These are phyloP conservation scores for Periglandula ipomoeae DNA, from an alignment of 2,329 filamentous ascomycete genomes.

Conservation along the genomic window DNA sequence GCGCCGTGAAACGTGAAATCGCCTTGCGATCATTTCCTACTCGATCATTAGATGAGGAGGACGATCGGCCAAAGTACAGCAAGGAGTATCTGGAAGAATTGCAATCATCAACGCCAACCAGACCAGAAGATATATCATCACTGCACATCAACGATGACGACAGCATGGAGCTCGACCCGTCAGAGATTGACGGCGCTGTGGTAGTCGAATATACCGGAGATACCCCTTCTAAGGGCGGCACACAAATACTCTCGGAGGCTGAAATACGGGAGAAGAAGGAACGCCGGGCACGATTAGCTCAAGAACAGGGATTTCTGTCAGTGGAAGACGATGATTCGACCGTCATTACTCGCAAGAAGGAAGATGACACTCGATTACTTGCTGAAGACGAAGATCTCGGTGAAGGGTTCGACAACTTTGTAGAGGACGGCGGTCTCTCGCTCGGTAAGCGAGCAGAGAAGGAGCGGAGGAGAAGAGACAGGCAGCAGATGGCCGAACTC, in stretches of 20 bases:
- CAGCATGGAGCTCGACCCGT: conserved; percentile 47
- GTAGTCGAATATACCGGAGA: conserved; percentile 46
- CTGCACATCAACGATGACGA: conserved; percentile 36
- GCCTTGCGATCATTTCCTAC: conserved; percentile 42
- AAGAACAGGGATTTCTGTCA: conserved; percentile 58
- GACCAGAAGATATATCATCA: conserved; percentile 54
- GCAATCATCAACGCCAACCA: conserved; percentile 75
- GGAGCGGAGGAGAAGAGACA: conserved; percentile 55
- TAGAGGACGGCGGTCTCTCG: conserved; percentile 72
- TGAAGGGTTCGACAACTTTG: conserved; percentile 88
- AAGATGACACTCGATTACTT: conserved; percentile 64
- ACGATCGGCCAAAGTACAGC: conserved; percentile 71
- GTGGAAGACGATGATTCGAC: conserved; percentile 49
- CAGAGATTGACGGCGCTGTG: conserved; percentile 53
- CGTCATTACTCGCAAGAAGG: conserved; percentile 38
- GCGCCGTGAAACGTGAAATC: conserved; percentile 46
- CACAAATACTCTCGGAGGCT: conserved; percentile 65
- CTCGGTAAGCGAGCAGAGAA: conserved; percentile 72
- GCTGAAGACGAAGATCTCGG: conserved; percentile 85
- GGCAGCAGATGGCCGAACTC: conserved; percentile 72
- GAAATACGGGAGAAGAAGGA: conserved; percentile 91
- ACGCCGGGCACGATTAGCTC: conserved; percentile 68
- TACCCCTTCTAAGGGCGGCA: conserved; percentile 22
- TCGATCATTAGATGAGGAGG: conserved; percentile 43
- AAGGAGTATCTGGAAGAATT: conserved; percentile 81